Percentiles rank a stretch among this genome's conserved stretches.
These are phyloP conservation scores for Spinellus fusiger DNA, from an alignment of 192 early-diverging fungal species.

Conservation along the genomic window DNA sequence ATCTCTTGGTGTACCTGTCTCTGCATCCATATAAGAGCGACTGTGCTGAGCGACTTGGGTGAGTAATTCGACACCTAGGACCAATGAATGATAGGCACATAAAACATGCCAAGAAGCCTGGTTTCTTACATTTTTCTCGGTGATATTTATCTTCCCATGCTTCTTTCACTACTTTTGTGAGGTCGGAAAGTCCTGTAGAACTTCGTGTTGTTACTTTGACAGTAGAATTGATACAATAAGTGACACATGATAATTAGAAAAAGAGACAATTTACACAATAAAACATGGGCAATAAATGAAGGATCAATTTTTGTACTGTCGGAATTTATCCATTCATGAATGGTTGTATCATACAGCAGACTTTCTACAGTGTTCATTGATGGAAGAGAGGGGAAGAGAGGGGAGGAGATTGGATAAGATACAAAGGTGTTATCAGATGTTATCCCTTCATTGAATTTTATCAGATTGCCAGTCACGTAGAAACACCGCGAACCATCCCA, in stretches of 20 bases:
- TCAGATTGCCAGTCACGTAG: neutral
- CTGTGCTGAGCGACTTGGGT: too few relatives aligned
- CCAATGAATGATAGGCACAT: neutral
- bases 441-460: neutral
- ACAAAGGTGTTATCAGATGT: neutral
- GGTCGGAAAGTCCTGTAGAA: constrained; percentile 7
- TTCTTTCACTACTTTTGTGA: neutral
- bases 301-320: constrained; percentile 5
- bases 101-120: neutral
- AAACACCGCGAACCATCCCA: too few relatives aligned
- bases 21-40: too few relatives aligned
- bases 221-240: neutral
- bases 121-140: constrained; percentile 14
- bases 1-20: too few relatives aligned
- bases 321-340: constrained; percentile 9
- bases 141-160: neutral
- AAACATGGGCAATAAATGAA: constrained; percentile 16
- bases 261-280: constrained; percentile 11
- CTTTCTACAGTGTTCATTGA: neutral
- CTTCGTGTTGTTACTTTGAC: constrained; percentile 14
- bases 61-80: neutral
- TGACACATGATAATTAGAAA: neutral
- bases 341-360: neutral
- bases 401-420: constrained; percentile 1
- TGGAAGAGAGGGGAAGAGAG: constrained; percentile 3